Evolutionary conservation across 805 yeast genomes (phyloP).

Genomic region (Hanseniaspora vineae): DNA sequence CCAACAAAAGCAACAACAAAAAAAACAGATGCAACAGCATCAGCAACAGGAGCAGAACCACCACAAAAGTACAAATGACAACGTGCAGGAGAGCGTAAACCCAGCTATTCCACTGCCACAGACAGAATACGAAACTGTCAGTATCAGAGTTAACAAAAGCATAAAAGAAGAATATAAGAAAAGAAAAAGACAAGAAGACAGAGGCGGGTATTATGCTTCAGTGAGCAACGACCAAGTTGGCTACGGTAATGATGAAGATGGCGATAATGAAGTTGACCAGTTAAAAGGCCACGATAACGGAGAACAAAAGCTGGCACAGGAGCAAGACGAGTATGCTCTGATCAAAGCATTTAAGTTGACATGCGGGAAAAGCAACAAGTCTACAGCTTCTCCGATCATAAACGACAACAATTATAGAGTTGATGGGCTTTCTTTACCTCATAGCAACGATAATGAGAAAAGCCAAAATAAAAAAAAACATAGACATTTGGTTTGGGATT

Average conservation of each 20-base stretch:
- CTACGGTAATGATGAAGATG: too few species aligned
- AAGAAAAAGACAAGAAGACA: conserved; percentile 4
- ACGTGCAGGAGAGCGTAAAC: too few species aligned
- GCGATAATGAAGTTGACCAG: too few species aligned
- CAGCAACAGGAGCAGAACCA: neutral
- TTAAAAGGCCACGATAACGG: neutral
- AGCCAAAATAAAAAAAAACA: too few species aligned
- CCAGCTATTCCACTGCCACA: conserved; percentile 4
- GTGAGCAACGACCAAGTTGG: neutral
- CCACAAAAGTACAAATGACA: neutral
- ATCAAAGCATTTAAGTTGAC: conserved; percentile 1
- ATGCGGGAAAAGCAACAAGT: neutral
- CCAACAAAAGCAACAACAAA: conserved; percentile 2
- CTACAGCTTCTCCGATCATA: neutral
- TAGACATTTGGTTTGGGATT: too few species aligned
- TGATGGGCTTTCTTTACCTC: too few species aligned
- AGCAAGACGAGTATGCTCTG: conserved; percentile 3
- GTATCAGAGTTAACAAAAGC: conserved; percentile 4
- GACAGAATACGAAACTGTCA: conserved; percentile 3
- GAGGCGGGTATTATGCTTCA: conserved; percentile 5
- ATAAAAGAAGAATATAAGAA: conserved; percentile 4
- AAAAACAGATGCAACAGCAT: neutral
- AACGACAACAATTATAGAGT: too few species aligned
- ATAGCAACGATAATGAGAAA: too few species aligned
- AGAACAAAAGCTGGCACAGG: neutral